Evolutionary conservation across 306 rosid genomes (phyloP).

Genomic region (Castanea mollissima): DNA sequence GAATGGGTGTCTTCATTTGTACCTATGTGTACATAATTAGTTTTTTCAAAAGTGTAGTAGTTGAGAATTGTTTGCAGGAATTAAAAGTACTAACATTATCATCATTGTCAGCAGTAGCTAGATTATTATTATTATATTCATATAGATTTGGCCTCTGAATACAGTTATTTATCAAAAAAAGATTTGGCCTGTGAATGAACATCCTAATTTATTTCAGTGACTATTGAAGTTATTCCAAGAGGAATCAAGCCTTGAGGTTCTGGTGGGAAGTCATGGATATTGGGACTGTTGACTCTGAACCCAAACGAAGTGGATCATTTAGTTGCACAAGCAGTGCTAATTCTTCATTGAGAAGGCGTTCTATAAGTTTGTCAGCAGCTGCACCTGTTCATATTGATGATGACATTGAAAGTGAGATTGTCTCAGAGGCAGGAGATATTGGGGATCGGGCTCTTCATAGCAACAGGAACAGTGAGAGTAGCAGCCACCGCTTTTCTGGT

Average conservation of each 20-base stretch:
- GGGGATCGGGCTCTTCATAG: conserved; percentile 77
- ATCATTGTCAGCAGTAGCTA: conserved; percentile 1
- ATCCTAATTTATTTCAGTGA: neutral
- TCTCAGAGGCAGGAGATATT: conserved; percentile 88
- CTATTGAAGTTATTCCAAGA: conserved; percentile 22
- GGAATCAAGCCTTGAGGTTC: conserved; percentile 16
- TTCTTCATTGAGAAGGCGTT: conserved; percentile 51
- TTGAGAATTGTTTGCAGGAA: neutral
- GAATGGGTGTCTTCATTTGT: neutral
- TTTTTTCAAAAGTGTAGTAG: neutral
- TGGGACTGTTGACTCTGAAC: conserved; percentile 22
- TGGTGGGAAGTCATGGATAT: conserved; percentile 36
- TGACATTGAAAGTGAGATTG: conserved; percentile 42
- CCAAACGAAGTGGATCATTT: conserved; percentile 23
- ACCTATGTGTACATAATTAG: neutral
- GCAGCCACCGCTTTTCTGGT: conserved; percentile 35
- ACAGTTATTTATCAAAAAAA: too few species aligned
- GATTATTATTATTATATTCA: neutral
- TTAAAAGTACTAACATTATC: neutral
- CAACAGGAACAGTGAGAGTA: conserved; percentile 42
- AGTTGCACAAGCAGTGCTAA: conserved; percentile 35
- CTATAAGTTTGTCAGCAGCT: conserved; percentile 47
- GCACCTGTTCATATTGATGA: conserved; percentile 33
- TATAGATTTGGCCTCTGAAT: neutral
- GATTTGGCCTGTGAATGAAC: neutral